Conservation (phyloP, 2,329 filamentous ascomycete genomes). For the Lithohypha guttulata region DNA sequence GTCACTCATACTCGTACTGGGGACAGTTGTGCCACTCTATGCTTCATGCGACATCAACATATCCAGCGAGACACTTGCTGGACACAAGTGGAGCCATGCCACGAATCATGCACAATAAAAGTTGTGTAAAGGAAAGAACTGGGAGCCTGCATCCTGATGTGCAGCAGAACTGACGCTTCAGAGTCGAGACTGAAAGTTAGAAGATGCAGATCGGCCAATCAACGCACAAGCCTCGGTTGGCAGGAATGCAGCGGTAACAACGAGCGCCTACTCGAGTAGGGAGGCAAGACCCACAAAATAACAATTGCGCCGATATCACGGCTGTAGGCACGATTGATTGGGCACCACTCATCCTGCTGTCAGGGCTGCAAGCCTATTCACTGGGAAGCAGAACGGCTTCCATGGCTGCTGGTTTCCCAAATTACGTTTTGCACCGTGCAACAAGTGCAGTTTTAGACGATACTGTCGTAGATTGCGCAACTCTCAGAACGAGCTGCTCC, state of each 20-base stretch:
- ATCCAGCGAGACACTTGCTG: background rate
- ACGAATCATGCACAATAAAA: conserved; percentile 5
- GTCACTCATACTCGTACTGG: too few species aligned
- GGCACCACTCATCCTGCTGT: conserved; percentile 6
- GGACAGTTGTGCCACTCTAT: too few species aligned
- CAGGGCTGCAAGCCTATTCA: conserved; percentile 5
- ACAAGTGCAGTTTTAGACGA: conserved; percentile 1
- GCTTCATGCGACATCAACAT: too few species aligned
- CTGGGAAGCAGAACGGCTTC: background rate
- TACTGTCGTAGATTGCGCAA: background rate
- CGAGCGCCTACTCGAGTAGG: background rate
- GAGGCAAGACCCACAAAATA: background rate
- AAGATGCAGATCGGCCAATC: conserved; percentile 1
- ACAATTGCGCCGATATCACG: conserved; percentile 5
- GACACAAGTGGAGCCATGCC: conserved; percentile 5
- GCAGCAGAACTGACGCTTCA: conserved; percentile 3
- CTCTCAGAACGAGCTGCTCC: conserved; percentile 6
- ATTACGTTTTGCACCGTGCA: background rate
- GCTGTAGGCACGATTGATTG: conserved; percentile 3
- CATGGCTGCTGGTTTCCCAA: conserved; percentile 2
- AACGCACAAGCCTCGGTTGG: background rate
- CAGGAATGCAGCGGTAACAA: background rate
- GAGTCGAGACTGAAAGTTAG: background rate
- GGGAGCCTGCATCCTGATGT: conserved; percentile 6
- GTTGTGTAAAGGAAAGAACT: conserved; percentile 4